Evolutionary conservation across 176 grass and related monocot genomes (phyloP).

Genomic region (Avena atlantica): DNA sequence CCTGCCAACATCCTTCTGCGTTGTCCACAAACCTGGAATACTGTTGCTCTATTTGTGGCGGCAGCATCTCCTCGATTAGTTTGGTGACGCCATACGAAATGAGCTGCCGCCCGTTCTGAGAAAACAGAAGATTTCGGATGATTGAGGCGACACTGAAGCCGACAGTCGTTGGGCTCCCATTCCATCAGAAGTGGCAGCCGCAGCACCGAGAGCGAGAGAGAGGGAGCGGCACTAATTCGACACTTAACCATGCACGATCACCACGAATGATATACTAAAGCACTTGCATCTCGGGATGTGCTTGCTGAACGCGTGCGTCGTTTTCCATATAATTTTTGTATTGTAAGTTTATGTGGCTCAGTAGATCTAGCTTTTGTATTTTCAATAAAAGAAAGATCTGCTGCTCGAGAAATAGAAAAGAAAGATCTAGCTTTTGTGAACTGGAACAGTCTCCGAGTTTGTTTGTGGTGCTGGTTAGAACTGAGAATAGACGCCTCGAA

Average conservation of each 20-base stretch:
- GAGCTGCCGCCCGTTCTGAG: not conserved
- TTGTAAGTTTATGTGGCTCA: conserved; percentile 33
- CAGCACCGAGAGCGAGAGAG: conserved; percentile 23
- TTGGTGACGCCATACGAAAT: not conserved
- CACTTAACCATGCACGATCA: conserved; percentile 36
- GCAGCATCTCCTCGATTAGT: not conserved
- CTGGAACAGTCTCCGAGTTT: conserved; percentile 26
- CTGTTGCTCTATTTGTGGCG: conserved; percentile 22
- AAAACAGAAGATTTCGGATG: conserved; percentile 4
- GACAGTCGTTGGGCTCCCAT: conserved; percentile 21
- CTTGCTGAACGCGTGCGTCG: conserved; percentile 34
- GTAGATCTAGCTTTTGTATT: conserved; percentile 45
- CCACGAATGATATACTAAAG: conserved; percentile 39
- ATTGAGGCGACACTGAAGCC: conserved; percentile 1
- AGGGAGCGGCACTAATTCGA: conserved; percentile 22
- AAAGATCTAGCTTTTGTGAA: conserved; percentile 40
- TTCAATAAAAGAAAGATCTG: conserved; percentile 14
- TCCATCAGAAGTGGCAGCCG: conserved; percentile 35
- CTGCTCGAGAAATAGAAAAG: not conserved
- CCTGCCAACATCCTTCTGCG: not conserved
- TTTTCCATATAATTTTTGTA: conserved; percentile 2
- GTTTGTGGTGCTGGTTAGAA: not conserved
- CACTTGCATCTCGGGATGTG: conserved; percentile 37
- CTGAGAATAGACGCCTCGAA: not conserved
- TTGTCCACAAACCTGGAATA: conserved; percentile 11